These are phyloP conservation scores for Entophlyctis helioformis DNA, from an alignment of 192 early-diverging fungal genomes.

Conservation along the genomic window DNA sequence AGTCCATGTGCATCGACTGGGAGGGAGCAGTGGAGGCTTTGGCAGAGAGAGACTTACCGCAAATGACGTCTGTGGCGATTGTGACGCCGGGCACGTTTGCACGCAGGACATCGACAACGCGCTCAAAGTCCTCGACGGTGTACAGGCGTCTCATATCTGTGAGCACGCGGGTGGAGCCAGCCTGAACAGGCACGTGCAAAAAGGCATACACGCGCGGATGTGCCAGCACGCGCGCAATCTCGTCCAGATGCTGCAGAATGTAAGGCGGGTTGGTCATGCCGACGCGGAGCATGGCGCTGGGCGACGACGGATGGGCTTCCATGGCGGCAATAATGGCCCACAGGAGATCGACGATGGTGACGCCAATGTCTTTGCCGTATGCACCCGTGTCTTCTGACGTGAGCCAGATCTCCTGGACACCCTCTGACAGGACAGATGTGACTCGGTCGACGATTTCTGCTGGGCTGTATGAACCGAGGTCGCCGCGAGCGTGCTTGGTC, in stretches of 20 bases:
- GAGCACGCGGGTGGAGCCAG: constrained; percentile 33
- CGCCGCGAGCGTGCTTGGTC: constrained; percentile 33
- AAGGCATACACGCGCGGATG: constrained; percentile 48
- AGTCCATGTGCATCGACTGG: too few relatives aligned
- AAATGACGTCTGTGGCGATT: constrained; percentile 46
- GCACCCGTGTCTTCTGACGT: constrained; percentile 49
- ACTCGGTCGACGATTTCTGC: constrained; percentile 35
- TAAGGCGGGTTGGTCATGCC: constrained; percentile 57
- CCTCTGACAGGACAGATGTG: constrained; percentile 32
- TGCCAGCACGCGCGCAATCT: constrained; percentile 29
- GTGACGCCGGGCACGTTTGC: constrained; percentile 21
- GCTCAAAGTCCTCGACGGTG: constrained; percentile 27
- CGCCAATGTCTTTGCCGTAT: constrained; percentile 37
- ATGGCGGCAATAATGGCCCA: constrained; percentile 28
- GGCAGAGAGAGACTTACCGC: too few relatives aligned
- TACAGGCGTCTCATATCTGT: constrained; percentile 40
- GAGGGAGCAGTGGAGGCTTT: too few relatives aligned
- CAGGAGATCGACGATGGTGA: constrained; percentile 32
- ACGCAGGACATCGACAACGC: constrained; percentile 22
- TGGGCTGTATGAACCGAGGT: constrained; percentile 31
- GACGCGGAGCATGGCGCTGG: constrained; percentile 33
- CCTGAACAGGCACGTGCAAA: constrained; percentile 46
- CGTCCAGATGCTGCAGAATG: constrained; percentile 39
- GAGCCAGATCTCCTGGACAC: constrained; percentile 48
- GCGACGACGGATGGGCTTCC: constrained; percentile 14